These are phyloP conservation scores for Kodamaea lidongshanica DNA, from an alignment of 805 yeast species.

Conservation along the genomic window DNA sequence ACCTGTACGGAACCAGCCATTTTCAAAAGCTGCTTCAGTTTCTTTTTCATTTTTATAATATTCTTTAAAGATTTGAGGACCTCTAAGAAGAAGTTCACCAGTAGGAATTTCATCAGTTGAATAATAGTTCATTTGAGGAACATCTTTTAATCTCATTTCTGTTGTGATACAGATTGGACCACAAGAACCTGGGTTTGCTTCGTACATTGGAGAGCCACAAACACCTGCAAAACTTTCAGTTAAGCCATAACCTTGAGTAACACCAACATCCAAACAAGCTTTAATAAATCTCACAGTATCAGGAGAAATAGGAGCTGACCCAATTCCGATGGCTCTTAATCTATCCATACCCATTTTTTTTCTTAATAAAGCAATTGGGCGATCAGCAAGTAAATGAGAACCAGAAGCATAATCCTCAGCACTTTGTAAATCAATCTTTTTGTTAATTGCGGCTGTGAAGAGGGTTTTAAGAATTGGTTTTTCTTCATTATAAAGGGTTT, in stretches of 20 bases:
- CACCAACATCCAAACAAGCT: conserved; percentile 53
- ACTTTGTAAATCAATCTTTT: conserved; percentile 19
- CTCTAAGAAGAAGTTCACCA: conserved; percentile 61
- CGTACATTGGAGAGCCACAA: conserved; percentile 35
- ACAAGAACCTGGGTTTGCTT: conserved; percentile 47
- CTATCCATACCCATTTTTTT: conserved; percentile 32
- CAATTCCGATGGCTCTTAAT: conserved; percentile 23
- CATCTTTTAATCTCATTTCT: conserved; percentile 51
- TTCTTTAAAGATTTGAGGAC: conserved; percentile 53
- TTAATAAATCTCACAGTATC: conserved; percentile 57
- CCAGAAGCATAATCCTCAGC: conserved; percentile 19
- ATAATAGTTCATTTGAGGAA: conserved; percentile 55
- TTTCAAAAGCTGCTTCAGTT: conserved; percentile 48
- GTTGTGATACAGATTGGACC: conserved; percentile 53
- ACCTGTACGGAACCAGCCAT: conserved; percentile 59
- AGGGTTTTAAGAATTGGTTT: conserved; percentile 25
- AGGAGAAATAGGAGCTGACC: conserved; percentile 68
- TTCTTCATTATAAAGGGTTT: conserved; percentile 30
- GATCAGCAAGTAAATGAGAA: conserved; percentile 26
- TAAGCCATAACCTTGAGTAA: conserved; percentile 69
- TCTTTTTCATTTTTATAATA: conserved; percentile 55
- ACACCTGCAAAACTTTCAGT: conserved; percentile 62
- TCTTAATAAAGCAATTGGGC: conserved; percentile 22
- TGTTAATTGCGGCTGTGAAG: conserved; percentile 24
- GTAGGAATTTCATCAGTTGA: conserved; percentile 32